phyloP scores from a whole-genome alignment of 371 early-diverging fungal genomes.

The Syncephalis plumigaleata region DNA sequence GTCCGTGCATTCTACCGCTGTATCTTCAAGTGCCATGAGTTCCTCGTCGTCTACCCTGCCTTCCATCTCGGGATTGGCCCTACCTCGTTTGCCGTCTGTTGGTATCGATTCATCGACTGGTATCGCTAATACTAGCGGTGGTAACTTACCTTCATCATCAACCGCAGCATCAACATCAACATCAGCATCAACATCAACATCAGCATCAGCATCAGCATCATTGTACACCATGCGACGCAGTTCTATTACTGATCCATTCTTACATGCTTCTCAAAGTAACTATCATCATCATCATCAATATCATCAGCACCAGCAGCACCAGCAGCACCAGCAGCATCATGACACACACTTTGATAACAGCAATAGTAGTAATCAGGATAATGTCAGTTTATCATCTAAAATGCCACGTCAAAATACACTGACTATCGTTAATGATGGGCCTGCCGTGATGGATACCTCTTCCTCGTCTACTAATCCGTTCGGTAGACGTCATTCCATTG shows the following conservation, averaged over 20 bases:
- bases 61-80: conserved; percentile 1
- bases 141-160: too few species aligned
- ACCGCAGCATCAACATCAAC: background rate
- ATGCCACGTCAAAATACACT: background rate
- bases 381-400: conserved; percentile 6
- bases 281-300: too few species aligned
- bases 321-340: background rate
- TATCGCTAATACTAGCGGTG: too few species aligned
- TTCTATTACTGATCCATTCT: conserved; percentile 8
- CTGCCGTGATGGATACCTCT: conserved; percentile 5
- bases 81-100: too few species aligned
- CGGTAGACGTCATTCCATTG: too few species aligned
- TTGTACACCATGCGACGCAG: conserved; percentile 6
- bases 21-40: too few species aligned
- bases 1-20: too few species aligned
- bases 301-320: background rate
- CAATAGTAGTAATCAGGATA: conserved; percentile 3
- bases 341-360: conserved; percentile 5
- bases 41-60: conserved; percentile 1
- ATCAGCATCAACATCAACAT: conserved; percentile 3
- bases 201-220: conserved; percentile 5
- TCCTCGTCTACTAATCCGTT: background rate
- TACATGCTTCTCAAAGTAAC: conserved; percentile 4
- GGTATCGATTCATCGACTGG: too few species aligned
- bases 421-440: conserved; percentile 1